These are phyloP conservation scores for Vinca minor DNA, from an alignment of 257 asterid genomes.

Conservation along the genomic window DNA sequence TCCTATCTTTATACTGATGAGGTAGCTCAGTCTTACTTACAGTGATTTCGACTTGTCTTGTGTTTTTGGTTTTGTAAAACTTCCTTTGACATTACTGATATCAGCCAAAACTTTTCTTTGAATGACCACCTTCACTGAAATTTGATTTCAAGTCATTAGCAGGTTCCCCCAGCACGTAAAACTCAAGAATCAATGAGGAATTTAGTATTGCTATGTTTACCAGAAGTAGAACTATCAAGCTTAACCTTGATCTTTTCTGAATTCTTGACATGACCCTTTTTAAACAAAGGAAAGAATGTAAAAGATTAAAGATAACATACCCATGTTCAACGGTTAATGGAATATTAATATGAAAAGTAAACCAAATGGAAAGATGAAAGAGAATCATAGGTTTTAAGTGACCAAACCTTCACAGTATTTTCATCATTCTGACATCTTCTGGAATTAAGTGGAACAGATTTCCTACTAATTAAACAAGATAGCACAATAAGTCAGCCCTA, in stretches of 20 bases:
- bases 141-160: constrained; percentile 12
- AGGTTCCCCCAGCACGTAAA: constrained; percentile 7
- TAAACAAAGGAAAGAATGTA: constrained; percentile 5
- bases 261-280: constrained; percentile 35
- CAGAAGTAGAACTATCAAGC: constrained; percentile 26
- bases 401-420: constrained; percentile 39
- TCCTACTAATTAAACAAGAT: constrained; percentile 26
- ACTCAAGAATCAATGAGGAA: not conserved
- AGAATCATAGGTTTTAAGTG: too few species aligned
- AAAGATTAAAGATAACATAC: constrained; percentile 11
- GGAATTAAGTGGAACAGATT: constrained; percentile 19
- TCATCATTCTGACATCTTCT: constrained; percentile 18
- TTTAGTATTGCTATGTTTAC: constrained; percentile 29
- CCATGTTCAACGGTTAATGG: constrained; percentile 5
- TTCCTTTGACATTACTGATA: constrained; percentile 59
- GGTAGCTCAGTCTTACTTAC: constrained; percentile 35
- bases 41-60: constrained; percentile 28
- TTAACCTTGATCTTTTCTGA: constrained; percentile 43
- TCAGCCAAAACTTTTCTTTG: constrained; percentile 72
- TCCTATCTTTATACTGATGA: not conserved
- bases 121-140: constrained; percentile 45
- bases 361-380: not conserved
- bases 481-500: not conserved
- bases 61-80: constrained; percentile 32
- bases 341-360: not conserved